Conservation (phyloP, 371 early-diverging fungal species). For the Mucor sp. region DNA sequence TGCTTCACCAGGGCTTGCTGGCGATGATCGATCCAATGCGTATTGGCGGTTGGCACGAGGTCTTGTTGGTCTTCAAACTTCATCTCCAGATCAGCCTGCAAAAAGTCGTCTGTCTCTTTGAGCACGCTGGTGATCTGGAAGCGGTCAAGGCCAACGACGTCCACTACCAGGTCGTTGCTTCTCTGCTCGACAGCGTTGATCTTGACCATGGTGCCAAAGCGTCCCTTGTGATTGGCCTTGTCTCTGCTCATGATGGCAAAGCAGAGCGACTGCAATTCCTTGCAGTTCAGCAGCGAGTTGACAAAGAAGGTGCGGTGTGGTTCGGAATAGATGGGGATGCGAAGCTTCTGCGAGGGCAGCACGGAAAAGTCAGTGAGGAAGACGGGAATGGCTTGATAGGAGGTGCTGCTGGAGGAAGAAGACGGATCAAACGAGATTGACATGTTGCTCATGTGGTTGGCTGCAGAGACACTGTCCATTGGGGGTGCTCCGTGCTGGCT, state of each 20-base stretch:
- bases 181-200: constrained; percentile 33
- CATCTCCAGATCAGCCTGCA: constrained; percentile 22
- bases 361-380: constrained; percentile 13
- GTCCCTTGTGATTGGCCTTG: constrained; percentile 23
- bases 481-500: background rate
- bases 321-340: constrained; percentile 15
- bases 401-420: background rate
- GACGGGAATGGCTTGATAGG: constrained; percentile 10
- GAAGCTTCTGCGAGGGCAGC: constrained; percentile 22
- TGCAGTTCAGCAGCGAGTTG: constrained; percentile 8
- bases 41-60: background rate
- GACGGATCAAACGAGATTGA: constrained; percentile 8
- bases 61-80: constrained; percentile 11
- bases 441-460: background rate
- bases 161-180: constrained; percentile 36
- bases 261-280: constrained; percentile 11
- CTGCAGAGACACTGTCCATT: background rate
- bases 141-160: constrained; percentile 44
- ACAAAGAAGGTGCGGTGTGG: background rate
- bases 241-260: constrained; percentile 17
- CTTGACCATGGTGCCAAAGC: constrained; percentile 45
- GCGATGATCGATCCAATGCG: constrained; percentile 11
- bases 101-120: constrained; percentile 28
- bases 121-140: constrained; percentile 36
- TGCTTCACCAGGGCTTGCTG: background rate